phyloP scores from a whole-genome alignment of 192 early-diverging fungal species.

The Rhizophagus clarus region DNA sequence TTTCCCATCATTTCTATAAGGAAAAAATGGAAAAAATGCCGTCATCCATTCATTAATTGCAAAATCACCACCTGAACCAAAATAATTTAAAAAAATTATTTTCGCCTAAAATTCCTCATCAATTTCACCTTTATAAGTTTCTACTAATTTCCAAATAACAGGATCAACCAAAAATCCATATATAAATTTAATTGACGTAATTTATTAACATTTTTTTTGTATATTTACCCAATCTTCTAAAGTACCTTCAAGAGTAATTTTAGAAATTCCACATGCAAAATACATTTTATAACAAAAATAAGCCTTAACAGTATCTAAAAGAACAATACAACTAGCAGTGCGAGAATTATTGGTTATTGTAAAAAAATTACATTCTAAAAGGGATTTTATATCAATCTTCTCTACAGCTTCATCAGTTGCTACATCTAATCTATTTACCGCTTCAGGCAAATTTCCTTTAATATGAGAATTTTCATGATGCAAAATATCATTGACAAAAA shows the following conservation, averaged over 20 bases:
- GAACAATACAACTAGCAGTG: not conserved
- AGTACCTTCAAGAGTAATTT: not conserved
- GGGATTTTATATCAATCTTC: too few species aligned
- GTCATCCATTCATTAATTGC: not conserved
- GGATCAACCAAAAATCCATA: not conserved
- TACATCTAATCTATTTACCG: not conserved
- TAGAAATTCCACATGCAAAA: not conserved
- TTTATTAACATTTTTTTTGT: conserved; percentile 3
- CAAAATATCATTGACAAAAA: too few species aligned
- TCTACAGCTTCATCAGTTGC: not conserved
- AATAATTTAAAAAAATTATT: not conserved
- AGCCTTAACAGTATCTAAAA: not conserved
- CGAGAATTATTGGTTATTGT: not conserved
- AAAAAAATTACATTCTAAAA: too few species aligned
- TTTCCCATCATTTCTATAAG: not conserved
- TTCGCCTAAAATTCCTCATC: not conserved
- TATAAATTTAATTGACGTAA: not conserved
- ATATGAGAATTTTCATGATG: not conserved
- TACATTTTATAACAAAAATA: not conserved
- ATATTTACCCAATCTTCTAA: not conserved
- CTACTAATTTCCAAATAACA: conserved; percentile 1
- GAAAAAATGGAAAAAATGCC: not conserved
- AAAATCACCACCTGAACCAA: not conserved
- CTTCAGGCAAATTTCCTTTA: not conserved
- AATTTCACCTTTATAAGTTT: too few species aligned